Percentiles rank a stretch among this genome's conserved stretches.
Conservation (phyloP, 192 early-diverging fungal genomes). For the Haplosporangium gracile region DNA sequence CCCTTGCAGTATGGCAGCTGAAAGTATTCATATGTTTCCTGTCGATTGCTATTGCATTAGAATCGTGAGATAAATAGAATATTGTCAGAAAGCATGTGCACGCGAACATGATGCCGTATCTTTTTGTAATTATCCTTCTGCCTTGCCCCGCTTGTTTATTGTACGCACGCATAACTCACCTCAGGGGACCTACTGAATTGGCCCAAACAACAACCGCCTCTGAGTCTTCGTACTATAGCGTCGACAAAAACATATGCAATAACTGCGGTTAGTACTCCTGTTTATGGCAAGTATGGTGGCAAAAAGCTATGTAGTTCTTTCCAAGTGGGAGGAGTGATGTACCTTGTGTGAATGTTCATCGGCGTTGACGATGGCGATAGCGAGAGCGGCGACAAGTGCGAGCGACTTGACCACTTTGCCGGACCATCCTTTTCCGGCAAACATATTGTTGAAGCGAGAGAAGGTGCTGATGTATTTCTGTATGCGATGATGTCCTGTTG, state of each 20-base stretch:
- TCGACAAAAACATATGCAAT: background rate
- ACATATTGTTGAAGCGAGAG: conserved; percentile 5
- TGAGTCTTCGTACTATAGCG: conserved; percentile 64
- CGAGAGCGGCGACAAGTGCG: conserved; percentile 12
- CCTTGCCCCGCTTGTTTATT: no score
- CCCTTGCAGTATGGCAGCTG: conserved; percentile 83
- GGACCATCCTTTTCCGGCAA: conserved; percentile 21
- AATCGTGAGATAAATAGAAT: background rate
- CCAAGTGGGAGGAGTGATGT: background rate
- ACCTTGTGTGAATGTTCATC: conserved; percentile 68
- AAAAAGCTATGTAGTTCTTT: background rate
- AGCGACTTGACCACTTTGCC: conserved; percentile 19
- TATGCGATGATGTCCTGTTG: background rate
- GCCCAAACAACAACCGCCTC: conserved; percentile 83
- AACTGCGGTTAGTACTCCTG: background rate
- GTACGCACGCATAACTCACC: conserved; percentile 13
- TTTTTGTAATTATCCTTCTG: no score
- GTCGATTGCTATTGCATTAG: conserved; percentile 63
- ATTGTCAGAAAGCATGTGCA: background rate
- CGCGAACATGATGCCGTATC: background rate
- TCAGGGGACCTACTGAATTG: conserved; percentile 72
- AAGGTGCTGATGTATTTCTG: background rate
- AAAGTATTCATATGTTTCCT: conserved; percentile 83
- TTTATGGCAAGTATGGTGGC: background rate
- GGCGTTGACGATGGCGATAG: conserved; percentile 31